Evolutionary conservation across 2,329 filamentous ascomycete genomes (phyloP), one percentile per base, ranked within the genome.

Genomic region (Chrysoporthe puriensis): DNA sequence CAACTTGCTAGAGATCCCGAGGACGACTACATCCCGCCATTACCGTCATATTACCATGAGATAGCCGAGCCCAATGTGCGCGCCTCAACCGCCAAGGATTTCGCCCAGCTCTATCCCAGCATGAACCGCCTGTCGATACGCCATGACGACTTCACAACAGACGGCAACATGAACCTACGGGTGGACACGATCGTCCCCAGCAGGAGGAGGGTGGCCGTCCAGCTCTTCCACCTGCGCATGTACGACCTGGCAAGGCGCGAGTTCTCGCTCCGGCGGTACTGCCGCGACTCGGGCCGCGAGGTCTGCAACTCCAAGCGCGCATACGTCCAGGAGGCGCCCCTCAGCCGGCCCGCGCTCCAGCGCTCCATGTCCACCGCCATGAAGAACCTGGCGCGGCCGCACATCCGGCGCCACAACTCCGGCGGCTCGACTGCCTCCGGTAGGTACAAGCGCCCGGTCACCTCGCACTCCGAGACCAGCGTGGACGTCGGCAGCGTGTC

Each of bases 161-260:
- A 99, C 77, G 95, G 95, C 46, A 97, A 97, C 83, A 96, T 97
- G 93, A 98, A 98, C 77, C 85, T 99, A 67, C 90, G 94, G 43
- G 85, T 98, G 68, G 94, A 97, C 76, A 95, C 93, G 6, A 83
- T 91, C 70, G 86, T 92, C 58, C 84, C 85, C 36, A 86, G 86
- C 71, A 86, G 89, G 70, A 86, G 88, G 70, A 88, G 88, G 73
- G 87, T 91, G 73, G 92, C 89, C 5, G 80, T 88, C 13, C 87
- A 90, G 76, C 89, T 99, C 60, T 98, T 97, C 80, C 95, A 99
- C 78, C 84, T 98, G 69, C 91, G 94, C 74, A 97, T 99, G 93
- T 90, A 97, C 77, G 93, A 98, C 78, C 82, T 98, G 66, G 90
- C 89, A 74, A 89, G 89, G 73, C 88, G 96, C 62, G 92, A 97